Evolutionary conservation across 306 rosid genomes (phyloP), one percentile per base, ranked within the genome.

Genomic region (Cucumis melo): DNA sequence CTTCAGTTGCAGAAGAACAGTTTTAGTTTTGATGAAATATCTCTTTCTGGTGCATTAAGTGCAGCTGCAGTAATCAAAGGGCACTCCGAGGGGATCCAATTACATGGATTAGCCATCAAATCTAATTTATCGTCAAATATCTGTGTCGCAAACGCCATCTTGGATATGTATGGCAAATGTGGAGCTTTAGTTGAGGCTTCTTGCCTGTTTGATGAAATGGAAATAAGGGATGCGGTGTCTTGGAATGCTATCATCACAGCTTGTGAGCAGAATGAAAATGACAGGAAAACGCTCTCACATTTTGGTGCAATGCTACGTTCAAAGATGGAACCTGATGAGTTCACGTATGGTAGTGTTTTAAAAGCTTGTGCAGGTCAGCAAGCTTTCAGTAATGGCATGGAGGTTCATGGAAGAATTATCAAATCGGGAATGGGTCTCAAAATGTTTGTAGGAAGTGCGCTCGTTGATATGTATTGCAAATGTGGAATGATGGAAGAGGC

Each of bases 181-280:
- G 86, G 91, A 78, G 78, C 81, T 78, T 78, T 89, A 54, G 51
- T 58, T 80, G 89, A 85, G 76, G 98, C 96, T 75, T 84, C 83
- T 79, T n/a, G 53, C 27, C 71, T 89, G 76, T 92, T 90, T 82
- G 89, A 86, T 81, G 91, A 89, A 82, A 89, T 92, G 93, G 84
- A 64, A 62, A 77, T 64, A 72, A 90, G 89, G 81, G 98, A 92
- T 83, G 90, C 90, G 8, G 95, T 93, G 73, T 87, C 96, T 77
- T 92, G 98, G 98, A 92, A 92, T 84, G 91, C 98, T 46, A 85
- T 92, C 23, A 87, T 92, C 80, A 88, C 93, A 36, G 96, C 92
- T 74, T 86, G 87, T 71, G 93, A 86, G 82, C 98, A 90, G 87
- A 92, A 92, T 50, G 85, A 86, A 76, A 85, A 77, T 21, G 70